Conservation (phyloP, 1,139 yeast species). For the Yarrowia galli region DNA sequence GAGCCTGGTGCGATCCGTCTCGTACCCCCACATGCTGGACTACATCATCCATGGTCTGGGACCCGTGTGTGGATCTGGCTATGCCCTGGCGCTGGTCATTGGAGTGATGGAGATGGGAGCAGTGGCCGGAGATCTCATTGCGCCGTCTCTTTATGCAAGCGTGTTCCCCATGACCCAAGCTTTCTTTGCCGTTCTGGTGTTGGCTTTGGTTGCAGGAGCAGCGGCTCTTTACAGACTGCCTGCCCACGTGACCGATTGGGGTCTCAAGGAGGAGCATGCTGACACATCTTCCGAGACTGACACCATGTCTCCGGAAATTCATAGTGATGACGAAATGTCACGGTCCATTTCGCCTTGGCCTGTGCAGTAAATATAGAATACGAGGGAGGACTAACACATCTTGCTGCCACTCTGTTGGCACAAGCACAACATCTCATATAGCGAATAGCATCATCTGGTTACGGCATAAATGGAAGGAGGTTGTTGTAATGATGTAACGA, state of each 20-base stretch:
- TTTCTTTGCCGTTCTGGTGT: constrained; percentile 13
- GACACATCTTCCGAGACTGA: constrained; percentile 33
- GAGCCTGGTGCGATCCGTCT: constrained; percentile 22
- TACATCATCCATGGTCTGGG: constrained; percentile 24
- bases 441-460: constrained; percentile 7
- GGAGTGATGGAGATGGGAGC: neutral
- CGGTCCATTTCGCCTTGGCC: constrained; percentile 36
- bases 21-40: constrained; percentile 25
- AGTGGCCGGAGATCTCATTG: neutral
- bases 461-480: too few relatives aligned
- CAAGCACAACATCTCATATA: constrained; percentile 21
- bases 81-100: constrained; percentile 15
- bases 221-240: constrained; percentile 9
- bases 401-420: neutral
- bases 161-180: constrained; percentile 5
- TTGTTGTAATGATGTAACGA: neutral
- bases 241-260: constrained; percentile 3
- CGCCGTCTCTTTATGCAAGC: constrained; percentile 8
- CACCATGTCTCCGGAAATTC: constrained; percentile 31
- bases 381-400: constrained; percentile 20
- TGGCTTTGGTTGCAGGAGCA: neutral
- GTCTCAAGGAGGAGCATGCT: constrained; percentile 6
- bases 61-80: constrained; percentile 21
- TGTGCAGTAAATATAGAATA: constrained; percentile 14
- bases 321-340: constrained; percentile 27